Conservation (phyloP, 345 rosid genomes). For the Syzygium aromaticum region DNA sequence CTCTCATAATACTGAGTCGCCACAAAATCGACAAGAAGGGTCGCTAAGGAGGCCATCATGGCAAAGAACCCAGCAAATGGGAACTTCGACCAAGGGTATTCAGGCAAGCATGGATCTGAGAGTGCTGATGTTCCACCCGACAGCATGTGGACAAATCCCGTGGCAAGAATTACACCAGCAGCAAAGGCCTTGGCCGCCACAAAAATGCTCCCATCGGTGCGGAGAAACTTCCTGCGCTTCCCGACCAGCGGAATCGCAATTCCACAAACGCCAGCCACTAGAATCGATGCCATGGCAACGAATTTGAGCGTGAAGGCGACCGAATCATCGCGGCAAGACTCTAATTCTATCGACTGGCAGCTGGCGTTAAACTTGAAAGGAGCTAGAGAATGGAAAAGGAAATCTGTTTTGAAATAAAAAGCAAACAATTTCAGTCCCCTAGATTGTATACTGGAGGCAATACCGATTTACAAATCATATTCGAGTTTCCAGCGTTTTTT, state of each 20-base stretch:
- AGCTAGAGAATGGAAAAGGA: slow-evolving; percentile 16
- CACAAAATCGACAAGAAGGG: slow-evolving; percentile 74
- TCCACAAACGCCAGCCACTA: slow-evolving; percentile 54
- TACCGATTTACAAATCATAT: background rate
- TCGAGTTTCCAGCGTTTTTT: background rate
- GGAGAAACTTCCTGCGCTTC: slow-evolving; percentile 49
- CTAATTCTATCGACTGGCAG: slow-evolving; percentile 35
- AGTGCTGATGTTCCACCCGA: slow-evolving; percentile 52
- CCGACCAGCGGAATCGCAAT: slow-evolving; percentile 70
- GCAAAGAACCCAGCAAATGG: slow-evolving; percentile 87
- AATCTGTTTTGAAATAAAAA: slow-evolving; percentile 15
- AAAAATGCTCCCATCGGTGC: slow-evolving; percentile 52
- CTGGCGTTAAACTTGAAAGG: slow-evolving; percentile 20
- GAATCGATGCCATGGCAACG: slow-evolving; percentile 66
- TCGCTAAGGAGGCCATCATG: slow-evolving; percentile 65
- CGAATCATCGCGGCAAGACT: slow-evolving; percentile 52
- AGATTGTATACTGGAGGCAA: background rate
- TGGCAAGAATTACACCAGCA: slow-evolving; percentile 89
- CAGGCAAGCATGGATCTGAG: slow-evolving; percentile 57
- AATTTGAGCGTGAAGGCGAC: slow-evolving; percentile 53
- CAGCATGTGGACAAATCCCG: slow-evolving; percentile 96
- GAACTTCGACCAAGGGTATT: slow-evolving; percentile 67
- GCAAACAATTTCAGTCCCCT: background rate
- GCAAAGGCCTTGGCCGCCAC: slow-evolving; percentile 86
- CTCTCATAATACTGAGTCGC: slow-evolving; percentile 87